Evolutionary conservation across 257 asterid species (phyloP).

Genomic region (Fraxinus pennsylvanica): DNA sequence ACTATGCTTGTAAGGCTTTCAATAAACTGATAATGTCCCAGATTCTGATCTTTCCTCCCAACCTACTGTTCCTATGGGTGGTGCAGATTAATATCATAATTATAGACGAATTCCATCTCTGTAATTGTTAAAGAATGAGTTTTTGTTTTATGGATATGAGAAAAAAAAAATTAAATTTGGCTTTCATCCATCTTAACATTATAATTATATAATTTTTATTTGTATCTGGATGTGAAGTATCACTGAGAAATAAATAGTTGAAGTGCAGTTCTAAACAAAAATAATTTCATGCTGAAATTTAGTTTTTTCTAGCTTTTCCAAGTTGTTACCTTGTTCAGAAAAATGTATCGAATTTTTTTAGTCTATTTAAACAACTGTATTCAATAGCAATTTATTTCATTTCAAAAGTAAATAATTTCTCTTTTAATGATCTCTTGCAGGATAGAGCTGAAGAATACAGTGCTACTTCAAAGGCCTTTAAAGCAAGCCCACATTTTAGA

Average conservation of each 20-base stretch:
- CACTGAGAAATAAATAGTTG: background rate
- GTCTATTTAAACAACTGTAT: background rate
- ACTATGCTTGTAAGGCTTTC: background rate
- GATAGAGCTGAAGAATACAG: constrained; percentile 52
- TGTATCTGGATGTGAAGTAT: background rate
- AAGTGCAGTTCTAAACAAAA: background rate
- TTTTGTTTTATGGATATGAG: background rate
- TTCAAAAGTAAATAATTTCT: background rate
- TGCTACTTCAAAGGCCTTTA: constrained; percentile 64
- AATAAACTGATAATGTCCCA: background rate
- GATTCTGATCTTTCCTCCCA: background rate
- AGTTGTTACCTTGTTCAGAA: background rate
- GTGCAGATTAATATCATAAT: background rate
- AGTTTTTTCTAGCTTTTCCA: background rate
- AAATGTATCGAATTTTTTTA: background rate
- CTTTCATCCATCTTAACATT: background rate
- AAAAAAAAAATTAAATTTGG: background rate
- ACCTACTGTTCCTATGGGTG: background rate
- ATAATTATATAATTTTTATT: background rate
- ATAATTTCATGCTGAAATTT: background rate
- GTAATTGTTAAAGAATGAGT: background rate
- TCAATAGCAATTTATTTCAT: background rate
- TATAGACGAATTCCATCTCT: background rate
- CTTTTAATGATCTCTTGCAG: constrained; percentile 42
- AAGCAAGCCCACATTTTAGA: constrained; percentile 59